Percentiles rank a stretch among this genome's conserved stretches.
Evolutionary conservation across 129 eudicot species (phyloP).

Genomic region (Helianthus tuberosus): DNA sequence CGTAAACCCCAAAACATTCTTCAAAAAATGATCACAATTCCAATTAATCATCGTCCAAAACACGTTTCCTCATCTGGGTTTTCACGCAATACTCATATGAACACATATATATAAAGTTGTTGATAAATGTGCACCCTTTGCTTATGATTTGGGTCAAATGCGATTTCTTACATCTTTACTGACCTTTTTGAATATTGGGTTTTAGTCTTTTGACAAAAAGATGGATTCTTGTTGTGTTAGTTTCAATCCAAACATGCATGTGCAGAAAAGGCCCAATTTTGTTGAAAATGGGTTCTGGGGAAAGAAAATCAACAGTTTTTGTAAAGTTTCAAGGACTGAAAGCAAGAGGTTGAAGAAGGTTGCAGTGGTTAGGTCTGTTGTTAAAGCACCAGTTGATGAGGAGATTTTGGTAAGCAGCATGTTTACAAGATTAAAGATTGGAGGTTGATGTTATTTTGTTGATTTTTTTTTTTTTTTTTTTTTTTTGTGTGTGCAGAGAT

Average conservation of each 20-base stretch:
- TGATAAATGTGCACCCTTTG: conserved; percentile 10
- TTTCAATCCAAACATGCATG: conserved; percentile 43
- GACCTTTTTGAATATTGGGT: conserved; percentile 30
- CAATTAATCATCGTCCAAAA: conserved; percentile 10
- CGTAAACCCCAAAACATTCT: conserved; percentile 18
- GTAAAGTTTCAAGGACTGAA: conserved; percentile 41
- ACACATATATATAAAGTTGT: not conserved
- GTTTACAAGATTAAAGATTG: not conserved
- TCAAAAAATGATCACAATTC: not conserved
- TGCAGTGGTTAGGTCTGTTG: conserved; percentile 65
- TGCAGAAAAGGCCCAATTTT: conserved; percentile 21
- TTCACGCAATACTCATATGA: not conserved
- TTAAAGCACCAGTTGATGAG: conserved; percentile 62
- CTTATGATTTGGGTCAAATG: conserved; percentile 21
- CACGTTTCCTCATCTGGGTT: conserved; percentile 9
- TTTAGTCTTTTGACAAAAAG: conserved; percentile 16
- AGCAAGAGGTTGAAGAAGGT: conserved; percentile 38
- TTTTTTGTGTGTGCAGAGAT: conserved; percentile 53
- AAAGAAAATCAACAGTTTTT: conserved; percentile 35
- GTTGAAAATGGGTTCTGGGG: conserved; percentile 55
- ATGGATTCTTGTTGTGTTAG: conserved; percentile 65
- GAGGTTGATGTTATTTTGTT: not conserved
- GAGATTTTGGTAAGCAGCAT: conserved; percentile 61
- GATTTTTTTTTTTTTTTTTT: not conserved
- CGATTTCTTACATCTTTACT: conserved; percentile 14